Evolutionary conservation across 2,329 filamentous ascomycete species (phyloP).

Genomic region (Cucurbitaria berberidis): DNA sequence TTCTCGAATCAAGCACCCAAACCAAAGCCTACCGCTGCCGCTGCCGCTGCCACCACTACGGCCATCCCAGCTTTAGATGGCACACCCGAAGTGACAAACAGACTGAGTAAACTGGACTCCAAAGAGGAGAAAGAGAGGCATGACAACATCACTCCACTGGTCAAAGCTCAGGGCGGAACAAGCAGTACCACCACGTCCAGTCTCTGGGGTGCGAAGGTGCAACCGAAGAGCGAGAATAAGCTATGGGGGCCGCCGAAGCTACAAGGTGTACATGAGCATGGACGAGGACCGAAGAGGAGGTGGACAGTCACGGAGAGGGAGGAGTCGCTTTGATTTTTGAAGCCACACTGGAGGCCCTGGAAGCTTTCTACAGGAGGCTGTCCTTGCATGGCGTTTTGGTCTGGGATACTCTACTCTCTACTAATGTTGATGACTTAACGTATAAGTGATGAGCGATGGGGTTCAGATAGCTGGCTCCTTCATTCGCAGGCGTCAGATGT

Average conservation of each 20-base stretch:
- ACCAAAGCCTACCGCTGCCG: slow-evolving; percentile 12
- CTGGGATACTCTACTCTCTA: too few species aligned
- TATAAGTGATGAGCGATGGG: too few species aligned
- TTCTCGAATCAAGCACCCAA: slow-evolving; percentile 33
- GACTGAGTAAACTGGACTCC: slow-evolving; percentile 21
- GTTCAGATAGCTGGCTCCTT: too few species aligned
- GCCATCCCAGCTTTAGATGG: slow-evolving; percentile 12
- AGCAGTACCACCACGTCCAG: slow-evolving; percentile 13
- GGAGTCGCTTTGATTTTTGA: slow-evolving; percentile 16
- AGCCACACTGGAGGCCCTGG: too few species aligned
- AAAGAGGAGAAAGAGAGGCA: slow-evolving; percentile 38
- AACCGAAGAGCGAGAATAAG: slow-evolving; percentile 36
- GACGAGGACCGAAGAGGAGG: slow-evolving; percentile 50
- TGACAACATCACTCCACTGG: slow-evolving; percentile 41
- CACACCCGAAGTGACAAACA: slow-evolving; percentile 11
- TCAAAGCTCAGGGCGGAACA: slow-evolving; percentile 23
- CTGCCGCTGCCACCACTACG: slow-evolving; percentile 1
- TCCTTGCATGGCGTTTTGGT: not conserved
- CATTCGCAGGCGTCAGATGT: too few species aligned
- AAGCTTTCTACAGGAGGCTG: too few species aligned
- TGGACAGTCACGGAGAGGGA: slow-evolving; percentile 52
- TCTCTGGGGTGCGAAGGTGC: slow-evolving; percentile 35
- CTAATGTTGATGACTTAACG: too few species aligned
- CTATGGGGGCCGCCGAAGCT: slow-evolving; percentile 53
- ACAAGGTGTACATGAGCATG: slow-evolving; percentile 46